Conservation (phyloP, 208 protist genomes). For the Acanthamoeba triangularis region DNA sequence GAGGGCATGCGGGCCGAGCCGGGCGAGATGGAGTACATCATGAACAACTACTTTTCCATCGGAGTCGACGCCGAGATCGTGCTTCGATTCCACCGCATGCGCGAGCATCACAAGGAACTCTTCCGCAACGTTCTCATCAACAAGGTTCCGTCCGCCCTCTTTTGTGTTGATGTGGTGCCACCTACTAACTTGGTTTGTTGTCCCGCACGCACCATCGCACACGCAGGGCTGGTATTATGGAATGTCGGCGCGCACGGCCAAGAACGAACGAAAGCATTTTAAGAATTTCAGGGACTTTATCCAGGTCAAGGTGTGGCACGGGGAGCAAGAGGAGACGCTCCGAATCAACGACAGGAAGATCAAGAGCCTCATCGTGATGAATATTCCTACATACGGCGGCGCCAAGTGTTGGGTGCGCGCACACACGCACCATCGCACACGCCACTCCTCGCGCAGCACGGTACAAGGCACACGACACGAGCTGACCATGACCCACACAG, state of each 20-base stretch:
- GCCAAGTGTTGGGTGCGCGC: slow-evolving; percentile 37
- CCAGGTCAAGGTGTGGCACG: slow-evolving; percentile 30
- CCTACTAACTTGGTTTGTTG: neutral
- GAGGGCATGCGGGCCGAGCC: slow-evolving; percentile 27
- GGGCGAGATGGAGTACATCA: slow-evolving; percentile 66
- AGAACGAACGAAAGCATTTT: slow-evolving; percentile 31
- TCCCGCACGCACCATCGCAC: neutral
- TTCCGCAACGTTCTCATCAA: slow-evolving; percentile 86
- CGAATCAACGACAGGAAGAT: slow-evolving; percentile 29
- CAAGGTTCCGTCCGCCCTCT: slow-evolving; percentile 66
- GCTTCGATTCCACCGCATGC: slow-evolving; percentile 86
- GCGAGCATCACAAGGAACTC: slow-evolving; percentile 84
- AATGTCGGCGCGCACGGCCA: slow-evolving; percentile 27
- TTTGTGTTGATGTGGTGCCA: neutral
- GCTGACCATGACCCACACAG: neutral
- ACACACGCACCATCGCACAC: neutral
- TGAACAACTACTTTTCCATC: slow-evolving; percentile 90
- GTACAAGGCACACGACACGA: neutral
- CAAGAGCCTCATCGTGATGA: slow-evolving; percentile 75
- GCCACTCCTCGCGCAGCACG: no score
- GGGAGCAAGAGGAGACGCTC: neutral
- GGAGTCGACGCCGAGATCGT: slow-evolving; percentile 87
- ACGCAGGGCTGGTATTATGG: slow-evolving; percentile 33
- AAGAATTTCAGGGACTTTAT: slow-evolving; percentile 22
- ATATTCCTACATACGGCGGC: slow-evolving; percentile 64